These are phyloP conservation scores for Nephelium lappaceum DNA, from an alignment of 345 rosid species.

Conservation along the genomic window DNA sequence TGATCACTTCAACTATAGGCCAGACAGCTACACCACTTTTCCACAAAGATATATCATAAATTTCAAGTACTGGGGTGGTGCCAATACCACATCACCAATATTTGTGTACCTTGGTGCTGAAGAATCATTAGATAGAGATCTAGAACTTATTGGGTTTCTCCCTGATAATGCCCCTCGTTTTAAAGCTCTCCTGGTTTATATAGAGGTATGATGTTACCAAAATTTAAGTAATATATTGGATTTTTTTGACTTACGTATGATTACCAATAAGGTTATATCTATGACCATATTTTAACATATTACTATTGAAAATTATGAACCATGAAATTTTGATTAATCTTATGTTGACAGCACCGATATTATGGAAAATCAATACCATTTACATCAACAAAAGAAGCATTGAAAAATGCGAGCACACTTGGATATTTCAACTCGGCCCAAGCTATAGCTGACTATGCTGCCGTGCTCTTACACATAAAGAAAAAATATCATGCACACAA, in stretches of 20 bases:
- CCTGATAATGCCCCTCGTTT: conserved; percentile 39
- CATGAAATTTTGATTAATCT: not conserved
- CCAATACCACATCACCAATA: conserved; percentile 47
- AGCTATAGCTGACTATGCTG: conserved; percentile 50
- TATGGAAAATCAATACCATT: conserved; percentile 53
- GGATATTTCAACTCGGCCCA: conserved; percentile 47
- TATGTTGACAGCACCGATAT: conserved; percentile 49
- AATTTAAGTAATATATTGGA: too few species aligned
- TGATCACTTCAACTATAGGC: conserved; percentile 59
- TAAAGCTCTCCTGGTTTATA: conserved; percentile 41
- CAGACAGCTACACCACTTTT: conserved; percentile 53
- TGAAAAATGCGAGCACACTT: conserved; percentile 28
- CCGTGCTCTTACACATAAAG: conserved; percentile 33
- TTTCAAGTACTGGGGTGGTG: conserved; percentile 54
- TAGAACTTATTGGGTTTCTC: conserved; percentile 28
- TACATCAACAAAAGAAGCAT: conserved; percentile 23
- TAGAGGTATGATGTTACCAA: conserved; percentile 37
- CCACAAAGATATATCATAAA: conserved; percentile 49
- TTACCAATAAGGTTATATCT: too few species aligned
- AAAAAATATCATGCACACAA: conserved; percentile 20
- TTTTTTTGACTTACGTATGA: too few species aligned
- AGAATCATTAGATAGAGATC: conserved; percentile 33
- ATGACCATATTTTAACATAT: too few species aligned
- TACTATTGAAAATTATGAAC: too few species aligned
- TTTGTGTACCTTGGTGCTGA: conserved; percentile 55